phyloP scores from a whole-genome alignment of 2,329 filamentous ascomycete genomes.

The Penicillium sp. region DNA sequence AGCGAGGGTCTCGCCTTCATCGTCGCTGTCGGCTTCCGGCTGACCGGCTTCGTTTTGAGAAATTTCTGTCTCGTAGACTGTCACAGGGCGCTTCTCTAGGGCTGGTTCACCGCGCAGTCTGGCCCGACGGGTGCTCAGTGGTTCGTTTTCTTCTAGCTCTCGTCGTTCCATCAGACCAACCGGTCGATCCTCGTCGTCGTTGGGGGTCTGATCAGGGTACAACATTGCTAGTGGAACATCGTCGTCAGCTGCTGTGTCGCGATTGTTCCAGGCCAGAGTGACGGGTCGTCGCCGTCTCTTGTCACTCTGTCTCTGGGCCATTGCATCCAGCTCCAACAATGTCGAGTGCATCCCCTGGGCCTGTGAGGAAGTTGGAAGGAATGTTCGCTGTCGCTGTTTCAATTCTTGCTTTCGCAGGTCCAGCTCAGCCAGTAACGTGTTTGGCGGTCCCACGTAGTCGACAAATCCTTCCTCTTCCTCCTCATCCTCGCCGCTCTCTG shows the following conservation, averaged over 20 bases:
- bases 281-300: conserved; percentile 71
- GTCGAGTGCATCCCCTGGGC: conserved; percentile 78
- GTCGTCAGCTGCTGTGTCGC: conserved; percentile 66
- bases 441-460: conserved; percentile 70
- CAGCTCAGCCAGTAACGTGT: conserved; percentile 87
- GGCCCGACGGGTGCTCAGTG: conserved; percentile 74
- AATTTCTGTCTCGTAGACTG: conserved; percentile 33
- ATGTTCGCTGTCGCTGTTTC: conserved; percentile 73
- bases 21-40: conserved; percentile 33
- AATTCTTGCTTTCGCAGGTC: conserved; percentile 89
- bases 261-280: conserved; percentile 83
- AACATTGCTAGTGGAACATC: conserved; percentile 87
- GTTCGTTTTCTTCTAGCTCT: conserved; percentile 89
- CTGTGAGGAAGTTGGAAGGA: conserved; percentile 55
- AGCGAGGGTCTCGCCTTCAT: conserved; percentile 49
- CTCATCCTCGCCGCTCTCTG: conserved; percentile 21
- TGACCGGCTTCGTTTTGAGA: conserved; percentile 20
- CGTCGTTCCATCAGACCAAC: conserved; percentile 63
- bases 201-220: conserved; percentile 54
- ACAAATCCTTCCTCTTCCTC: conserved; percentile 45
- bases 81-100: conserved; percentile 36
- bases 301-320: conserved; percentile 80
- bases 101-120: conserved; percentile 66
- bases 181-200: conserved; percentile 40
- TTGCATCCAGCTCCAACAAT: conserved; percentile 83